phyloP scores from a whole-genome alignment of 2,329 filamentous ascomycete species.

The Nakataea oryzae region DNA sequence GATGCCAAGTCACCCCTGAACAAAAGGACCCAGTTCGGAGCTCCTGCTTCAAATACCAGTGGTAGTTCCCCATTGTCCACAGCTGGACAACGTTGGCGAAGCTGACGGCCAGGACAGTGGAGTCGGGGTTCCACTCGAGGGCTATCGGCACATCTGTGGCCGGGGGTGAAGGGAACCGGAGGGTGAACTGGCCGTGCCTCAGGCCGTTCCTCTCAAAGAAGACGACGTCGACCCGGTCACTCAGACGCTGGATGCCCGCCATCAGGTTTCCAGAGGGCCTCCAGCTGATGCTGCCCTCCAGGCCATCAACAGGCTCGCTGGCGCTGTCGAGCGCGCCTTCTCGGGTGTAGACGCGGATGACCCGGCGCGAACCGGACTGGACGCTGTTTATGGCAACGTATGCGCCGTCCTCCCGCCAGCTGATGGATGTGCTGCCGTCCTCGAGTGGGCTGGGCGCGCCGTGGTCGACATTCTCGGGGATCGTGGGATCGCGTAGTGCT shows the following conservation, averaged over 20 bases:
- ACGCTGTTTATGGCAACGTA: slow-evolving; percentile 80
- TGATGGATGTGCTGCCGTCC: slow-evolving; percentile 61
- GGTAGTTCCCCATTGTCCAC: slow-evolving; percentile 96
- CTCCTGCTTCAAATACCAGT: slow-evolving; percentile 96
- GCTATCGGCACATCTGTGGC: slow-evolving; percentile 34
- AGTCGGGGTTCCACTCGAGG: slow-evolving; percentile 85
- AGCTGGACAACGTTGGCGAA: slow-evolving; percentile 70
- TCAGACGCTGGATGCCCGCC: slow-evolving; percentile 68
- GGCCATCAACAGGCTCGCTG: slow-evolving; percentile 84
- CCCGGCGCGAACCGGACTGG: slow-evolving; percentile 56
- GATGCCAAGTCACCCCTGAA: slow-evolving; percentile 60
- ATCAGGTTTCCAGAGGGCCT: slow-evolving; percentile 83
- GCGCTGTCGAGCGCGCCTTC: slow-evolving; percentile 87
- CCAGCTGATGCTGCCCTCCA: slow-evolving; percentile 87
- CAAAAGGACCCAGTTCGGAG: slow-evolving; percentile 34
- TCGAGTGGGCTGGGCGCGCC: slow-evolving; percentile 68
- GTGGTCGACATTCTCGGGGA: slow-evolving; percentile 84
- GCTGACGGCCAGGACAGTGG: slow-evolving; percentile 76
- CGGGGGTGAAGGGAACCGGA: slow-evolving; percentile 34
- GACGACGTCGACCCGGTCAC: slow-evolving; percentile 64
- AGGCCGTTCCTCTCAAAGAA: slow-evolving; percentile 98
- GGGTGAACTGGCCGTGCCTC: slow-evolving; percentile 86
- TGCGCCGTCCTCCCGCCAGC: slow-evolving; percentile 89
- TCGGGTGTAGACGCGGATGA: slow-evolving; percentile 82
- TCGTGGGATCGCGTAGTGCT: slow-evolving; percentile 74